These are phyloP conservation scores for Alloteropsis semialata DNA, from an alignment of 176 grass and related monocot species.

Conservation along the genomic window DNA sequence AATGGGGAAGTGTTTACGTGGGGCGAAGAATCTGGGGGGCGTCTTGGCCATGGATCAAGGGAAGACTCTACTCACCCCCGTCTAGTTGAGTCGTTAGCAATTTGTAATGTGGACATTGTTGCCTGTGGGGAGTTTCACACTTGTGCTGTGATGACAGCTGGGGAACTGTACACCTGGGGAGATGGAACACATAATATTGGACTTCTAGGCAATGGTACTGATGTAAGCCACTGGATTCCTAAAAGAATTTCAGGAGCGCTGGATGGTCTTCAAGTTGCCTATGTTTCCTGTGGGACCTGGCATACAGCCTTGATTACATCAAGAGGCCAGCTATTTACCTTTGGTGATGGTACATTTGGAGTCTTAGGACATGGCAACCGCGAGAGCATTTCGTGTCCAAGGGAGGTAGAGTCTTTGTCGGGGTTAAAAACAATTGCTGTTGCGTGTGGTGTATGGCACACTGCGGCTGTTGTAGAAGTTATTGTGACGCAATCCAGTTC, in stretches of 20 bases:
- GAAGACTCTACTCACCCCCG: conserved; percentile 56
- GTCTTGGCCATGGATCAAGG: conserved; percentile 83
- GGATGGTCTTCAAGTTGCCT: conserved; percentile 67
- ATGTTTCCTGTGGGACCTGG: conserved; percentile 94
- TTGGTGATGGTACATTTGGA: conserved; percentile 96
- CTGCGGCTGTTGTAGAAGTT: conserved; percentile 86
- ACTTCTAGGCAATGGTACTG: conserved; percentile 83
- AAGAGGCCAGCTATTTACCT: conserved; percentile 81
- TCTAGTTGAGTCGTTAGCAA: conserved; percentile 60
- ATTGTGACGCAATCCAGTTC: conserved; percentile 67
- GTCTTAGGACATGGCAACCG: conserved; percentile 88
- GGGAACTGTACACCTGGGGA: conserved; percentile 95
- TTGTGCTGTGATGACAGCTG: conserved; percentile 72
- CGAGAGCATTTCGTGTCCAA: conserved; percentile 60
- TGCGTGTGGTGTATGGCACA: conserved; percentile 94
- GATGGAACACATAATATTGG: conserved; percentile 81
- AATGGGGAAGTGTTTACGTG: conserved; percentile 93
- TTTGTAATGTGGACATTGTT: conserved; percentile 56
- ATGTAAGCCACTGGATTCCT: conserved; percentile 95
- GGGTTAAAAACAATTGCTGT: conserved; percentile 83
- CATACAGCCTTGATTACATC: conserved; percentile 90
- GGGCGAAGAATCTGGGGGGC: conserved; percentile 90
- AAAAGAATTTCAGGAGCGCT: conserved; percentile 87
- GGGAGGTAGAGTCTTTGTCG: conserved; percentile 78
- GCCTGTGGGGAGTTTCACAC: conserved; percentile 98